Evolutionary conservation across 2,329 filamentous ascomycete genomes (phyloP), one percentile per base, ranked within the genome.

Genomic region (Hymenoscyphus linearis): DNA sequence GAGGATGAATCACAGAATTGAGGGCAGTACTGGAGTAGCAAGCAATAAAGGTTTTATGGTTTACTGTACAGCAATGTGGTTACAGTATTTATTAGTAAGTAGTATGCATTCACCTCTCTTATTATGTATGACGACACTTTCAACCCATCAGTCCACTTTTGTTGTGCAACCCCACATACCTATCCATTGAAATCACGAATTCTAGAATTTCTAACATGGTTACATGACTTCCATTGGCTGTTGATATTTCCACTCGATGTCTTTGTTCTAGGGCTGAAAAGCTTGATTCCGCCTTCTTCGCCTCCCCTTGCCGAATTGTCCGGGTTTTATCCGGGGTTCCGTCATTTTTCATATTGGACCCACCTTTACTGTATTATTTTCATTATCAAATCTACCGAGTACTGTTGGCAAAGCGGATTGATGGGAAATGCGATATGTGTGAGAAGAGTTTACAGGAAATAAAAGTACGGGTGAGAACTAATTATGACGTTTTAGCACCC

Each of bases 241-340:
- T 36, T n/a, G 34, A 18, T n/a, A 36, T 26, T 34, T 18, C 35
- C 9, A 37, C 16, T 27, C 9, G 55, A 44, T 25, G n/a, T 25
- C 25, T 53, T n/a, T 13, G 25, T 10, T 22, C 25, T 26, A 27
- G 18, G 44, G 27, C 22, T 35, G 31, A 40, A 59, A 59, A 59
- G 50, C 58, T 59, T 59, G 58, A 52, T 59, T 57, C 7, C 40
- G n/a, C 18, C 40, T 12, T n/a, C n/a, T n/a, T n/a, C n/a, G n/a
- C n/a, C n/a, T n/a, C n/a, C 18, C n/a, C 37, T 44, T 18, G 6
- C 6, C n/a, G 31, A 12, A n/a, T 50, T 13, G 44, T 22, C 44
- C 44, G 44, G 44, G 44, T 25, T 25, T 50, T 50, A 50, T 47
- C 18, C 44, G 18, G 4, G 44, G 44, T 50, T 50, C 44, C 18